Evolutionary conservation across 768 basidiomycete genomes (phyloP), one percentile per base, ranked within the genome.

Genomic region (Suillus ampliporus): DNA sequence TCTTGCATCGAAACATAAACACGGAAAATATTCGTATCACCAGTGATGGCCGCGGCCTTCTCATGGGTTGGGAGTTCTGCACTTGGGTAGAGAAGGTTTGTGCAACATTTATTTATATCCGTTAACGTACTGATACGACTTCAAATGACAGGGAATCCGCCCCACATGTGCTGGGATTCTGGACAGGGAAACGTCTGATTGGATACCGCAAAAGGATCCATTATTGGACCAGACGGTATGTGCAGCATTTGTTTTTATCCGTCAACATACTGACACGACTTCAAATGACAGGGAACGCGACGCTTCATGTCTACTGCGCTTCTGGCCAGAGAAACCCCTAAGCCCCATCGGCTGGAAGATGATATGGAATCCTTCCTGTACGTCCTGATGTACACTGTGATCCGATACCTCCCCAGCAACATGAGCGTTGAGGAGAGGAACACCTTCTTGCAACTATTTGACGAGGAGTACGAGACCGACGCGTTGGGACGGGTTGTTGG

Each of bases 1-100:
- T 68, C 19, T 56, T 73, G 19, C 72, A 75, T 61, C 67, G 74
- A 19, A 71, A 75, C 41, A 65, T 72, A 46, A 75, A 68, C 46
- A 43, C 47, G 2, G 58, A 58, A 14, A 74, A 73, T 47, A 66
- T 74, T 54, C 37, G 73, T 15, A 59, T 73, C 23, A 57, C 17
- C 5, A 35, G n/a, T 4, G 60, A 62, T 26, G 65, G 64, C 3
- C 14, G 50, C 2, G 68, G 69, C 5, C 19, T 67, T n/a, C 64
- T 74, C 13, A 66, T 62, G 41, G 72, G 73, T 50, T 73, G 68
- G 70, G 74, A 74, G 56, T 53, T 69, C 13, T 41, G 58, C 31
- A 3, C 28, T 34, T 13, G 19, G 11, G 7, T 13, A 34, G 6
- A 51, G 50, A 51, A n/a, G 50, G 50, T 34, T n/a, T 19, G 19